Evolutionary conservation across 1,284 basidiomycete species (phyloP).

Genomic region (Naganishia sp.): DNA sequence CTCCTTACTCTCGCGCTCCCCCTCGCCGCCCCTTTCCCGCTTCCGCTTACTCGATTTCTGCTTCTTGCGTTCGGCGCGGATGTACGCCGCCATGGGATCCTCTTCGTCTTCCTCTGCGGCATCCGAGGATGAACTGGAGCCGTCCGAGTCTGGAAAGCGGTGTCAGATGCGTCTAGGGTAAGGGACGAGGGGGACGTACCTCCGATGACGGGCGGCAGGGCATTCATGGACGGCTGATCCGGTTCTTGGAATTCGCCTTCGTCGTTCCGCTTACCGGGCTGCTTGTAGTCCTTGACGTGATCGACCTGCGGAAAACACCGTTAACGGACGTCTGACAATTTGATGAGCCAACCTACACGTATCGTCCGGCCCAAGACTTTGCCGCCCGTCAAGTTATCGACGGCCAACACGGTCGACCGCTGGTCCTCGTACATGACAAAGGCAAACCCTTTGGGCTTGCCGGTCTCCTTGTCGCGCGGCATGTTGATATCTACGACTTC

Average conservation of each 20-base stretch:
- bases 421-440: constrained; percentile 99
- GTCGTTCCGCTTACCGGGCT: constrained; percentile 74
- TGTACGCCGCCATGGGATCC: constrained; percentile 95
- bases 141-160: constrained; percentile 39
- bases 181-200: constrained; percentile 29
- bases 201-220: constrained; percentile 64
- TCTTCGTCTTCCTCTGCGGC: constrained; percentile 77
- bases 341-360: constrained; percentile 58
- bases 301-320: constrained; percentile 60
- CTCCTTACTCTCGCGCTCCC: constrained; percentile 35
- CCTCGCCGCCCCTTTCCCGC: constrained; percentile 31
- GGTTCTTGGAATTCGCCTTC: constrained; percentile 86
- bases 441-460: constrained; percentile 85
- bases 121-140: constrained; percentile 55
- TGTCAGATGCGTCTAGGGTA: constrained; percentile 5
- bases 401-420: constrained; percentile 89
- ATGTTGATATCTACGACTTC: constrained; percentile 94
- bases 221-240: constrained; percentile 82
- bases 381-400: constrained; percentile 97
- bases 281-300: constrained; percentile 92
- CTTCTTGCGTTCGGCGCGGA: constrained; percentile 64
- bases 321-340: no score
- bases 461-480: constrained; percentile 86
- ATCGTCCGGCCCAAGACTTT: constrained; percentile 81
- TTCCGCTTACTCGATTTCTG: constrained; percentile 59